Evolutionary conservation across 768 basidiomycete species (phyloP), one percentile per base, ranked within the genome.

Genomic region (Calvatia gigantea): DNA sequence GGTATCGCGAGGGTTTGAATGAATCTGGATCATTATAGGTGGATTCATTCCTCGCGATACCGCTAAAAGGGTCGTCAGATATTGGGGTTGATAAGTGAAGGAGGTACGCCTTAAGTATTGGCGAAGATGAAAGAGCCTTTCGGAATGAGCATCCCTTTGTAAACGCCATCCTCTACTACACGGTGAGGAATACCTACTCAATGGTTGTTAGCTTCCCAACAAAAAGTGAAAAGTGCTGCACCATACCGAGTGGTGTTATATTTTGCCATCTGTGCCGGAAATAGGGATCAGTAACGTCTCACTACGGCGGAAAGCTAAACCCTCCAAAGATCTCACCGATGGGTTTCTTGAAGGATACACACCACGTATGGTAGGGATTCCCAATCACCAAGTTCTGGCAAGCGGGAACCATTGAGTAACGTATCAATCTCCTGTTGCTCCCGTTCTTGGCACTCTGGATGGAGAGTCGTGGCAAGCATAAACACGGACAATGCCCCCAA

Each of bases 361-460:
- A 86, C 76, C 52, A 82, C 70, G 64, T n/a, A n/a, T n/a, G n/a
- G n/a, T n/a, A n/a, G n/a, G n/a, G n/a, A n/a, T n/a, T n/a, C n/a
- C n/a, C n/a, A 72, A 63, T 89, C 88, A 31, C 69, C 73, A 58
- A 86, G 78, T 0, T 69, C 74, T 0, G 89, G 89, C 27, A 89
- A 70, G 5, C 87, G 75, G 35, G 76, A 75, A 28, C 62, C 51
- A 9, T 81, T 82, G 29, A 85, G 71, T 12, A 85, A 79, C 1
- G 62, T 46, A 62, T 90, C 89, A n/a, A 91, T 75, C 60, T 91
- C 87, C n/a, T 73, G 69, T 60, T 87, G 86, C 0, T 83, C 87
- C 49, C 77, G 79, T 27, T 60, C 72, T 43, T 83, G 77, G 1
- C 75, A 77, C 31, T 79, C 77, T 0, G 87, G 86, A 61, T 87